These are phyloP conservation scores for Fraxinus sp. DNA, from an alignment of 305 asterid genomes.

Conservation along the genomic window DNA sequence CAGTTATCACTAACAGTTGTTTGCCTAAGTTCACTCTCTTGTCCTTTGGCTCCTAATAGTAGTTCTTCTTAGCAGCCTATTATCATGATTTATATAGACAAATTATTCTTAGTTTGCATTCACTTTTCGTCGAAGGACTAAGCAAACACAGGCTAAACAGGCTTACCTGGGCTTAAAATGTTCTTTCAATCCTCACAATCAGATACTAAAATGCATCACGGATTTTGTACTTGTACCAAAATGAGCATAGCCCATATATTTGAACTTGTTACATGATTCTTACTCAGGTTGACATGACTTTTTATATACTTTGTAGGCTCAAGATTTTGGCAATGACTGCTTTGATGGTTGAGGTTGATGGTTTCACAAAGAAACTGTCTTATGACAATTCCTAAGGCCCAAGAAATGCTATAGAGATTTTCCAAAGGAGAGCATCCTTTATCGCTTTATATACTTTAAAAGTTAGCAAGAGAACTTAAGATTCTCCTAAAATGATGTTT, in stretches of 20 bases:
- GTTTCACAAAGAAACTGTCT: neutral
- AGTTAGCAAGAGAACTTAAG: neutral
- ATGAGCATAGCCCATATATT: neutral
- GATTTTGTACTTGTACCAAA: neutral
- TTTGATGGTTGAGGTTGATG: neutral
- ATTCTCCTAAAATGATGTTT: neutral
- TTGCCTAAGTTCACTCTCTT: neutral
- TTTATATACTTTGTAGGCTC: neutral
- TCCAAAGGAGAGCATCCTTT: neutral
- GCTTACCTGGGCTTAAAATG: neutral
- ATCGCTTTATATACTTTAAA: neutral
- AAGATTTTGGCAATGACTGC: neutral
- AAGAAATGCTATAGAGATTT: neutral
- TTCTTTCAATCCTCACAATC: neutral
- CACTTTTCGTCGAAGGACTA: neutral
- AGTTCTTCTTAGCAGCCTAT: neutral
- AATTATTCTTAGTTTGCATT: neutral
- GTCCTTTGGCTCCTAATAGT: neutral
- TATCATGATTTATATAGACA: neutral
- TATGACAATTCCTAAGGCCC: neutral
- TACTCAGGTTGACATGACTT: neutral
- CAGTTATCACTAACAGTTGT: neutral
- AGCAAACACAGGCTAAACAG: neutral
- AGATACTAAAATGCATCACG: neutral
- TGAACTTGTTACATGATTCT: neutral